These are phyloP conservation scores for Globisporangium spinosum DNA, from an alignment of 352 stramenopile species.

Conservation along the genomic window DNA sequence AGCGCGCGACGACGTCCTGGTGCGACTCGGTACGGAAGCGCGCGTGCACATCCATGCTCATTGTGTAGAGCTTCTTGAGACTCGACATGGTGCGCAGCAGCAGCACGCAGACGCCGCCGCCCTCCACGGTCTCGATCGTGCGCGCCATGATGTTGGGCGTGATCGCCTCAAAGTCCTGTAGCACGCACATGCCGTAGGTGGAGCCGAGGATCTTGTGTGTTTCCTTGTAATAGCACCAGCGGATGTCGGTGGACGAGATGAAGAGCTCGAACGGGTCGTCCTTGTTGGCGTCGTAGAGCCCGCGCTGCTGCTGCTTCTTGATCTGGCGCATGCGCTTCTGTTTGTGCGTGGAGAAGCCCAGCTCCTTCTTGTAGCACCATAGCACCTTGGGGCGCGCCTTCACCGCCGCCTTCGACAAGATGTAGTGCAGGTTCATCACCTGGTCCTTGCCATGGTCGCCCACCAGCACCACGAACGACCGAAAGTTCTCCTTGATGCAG, in stretches of 20 bases:
- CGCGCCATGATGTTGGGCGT: conserved; percentile 98
- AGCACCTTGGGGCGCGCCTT: conserved; percentile 95
- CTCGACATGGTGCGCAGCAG: conserved; percentile 97
- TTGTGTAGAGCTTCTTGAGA: conserved; percentile 98
- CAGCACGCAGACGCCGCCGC: conserved; percentile 96
- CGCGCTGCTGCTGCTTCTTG: conserved; percentile 93
- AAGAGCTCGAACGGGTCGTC: conserved; percentile 99
- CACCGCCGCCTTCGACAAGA: conserved; percentile 94
- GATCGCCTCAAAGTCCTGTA: conserved; percentile 99
- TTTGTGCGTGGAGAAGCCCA: conserved; percentile 98
- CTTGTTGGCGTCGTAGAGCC: conserved; percentile 89
- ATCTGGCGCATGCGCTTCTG: conserved; percentile 94
- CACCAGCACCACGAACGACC: conserved; percentile 97
- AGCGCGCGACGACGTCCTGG: conserved; percentile 95
- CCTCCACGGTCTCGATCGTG: conserved; percentile 99
- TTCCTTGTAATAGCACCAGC: conserved; percentile 99
- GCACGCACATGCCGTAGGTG: conserved; percentile 97
- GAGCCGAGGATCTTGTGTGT: conserved; percentile 98
- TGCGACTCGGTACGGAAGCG: conserved; percentile 91
- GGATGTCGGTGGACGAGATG: conserved; percentile 97
- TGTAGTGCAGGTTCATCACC: conserved; percentile 98
- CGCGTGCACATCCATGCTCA: conserved; percentile 96
- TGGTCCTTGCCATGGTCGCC: conserved; percentile 99
- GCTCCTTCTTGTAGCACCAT: conserved; percentile 99
- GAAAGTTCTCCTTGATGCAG: conserved; percentile 94